Percentiles rank a stretch among this genome's conserved stretches.
These are phyloP conservation scores for Quercus variabilis DNA, from an alignment of 306 rosid species.

Conservation along the genomic window DNA sequence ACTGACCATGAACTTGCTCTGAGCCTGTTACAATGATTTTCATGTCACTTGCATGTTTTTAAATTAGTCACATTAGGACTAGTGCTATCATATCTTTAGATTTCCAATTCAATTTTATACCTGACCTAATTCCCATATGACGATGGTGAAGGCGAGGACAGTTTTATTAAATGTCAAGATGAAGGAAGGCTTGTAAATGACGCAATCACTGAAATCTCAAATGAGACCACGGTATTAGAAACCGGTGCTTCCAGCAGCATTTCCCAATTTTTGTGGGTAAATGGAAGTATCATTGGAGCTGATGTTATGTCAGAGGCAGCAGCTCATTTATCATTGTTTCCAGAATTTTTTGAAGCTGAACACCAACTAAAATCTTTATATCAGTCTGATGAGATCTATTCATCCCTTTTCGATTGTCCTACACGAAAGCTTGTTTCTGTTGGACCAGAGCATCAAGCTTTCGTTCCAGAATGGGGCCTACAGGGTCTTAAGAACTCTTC, in stretches of 20 bases:
- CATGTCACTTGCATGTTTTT: not conserved
- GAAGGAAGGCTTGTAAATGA: conserved; percentile 18
- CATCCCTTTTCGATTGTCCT: conserved; percentile 24
- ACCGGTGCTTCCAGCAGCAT: conserved; percentile 21
- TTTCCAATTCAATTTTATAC: not conserved
- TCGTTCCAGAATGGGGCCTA: conserved; percentile 31
- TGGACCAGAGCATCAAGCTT: conserved; percentile 36
- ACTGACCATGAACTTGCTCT: not conserved
- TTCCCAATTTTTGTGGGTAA: conserved; percentile 19
- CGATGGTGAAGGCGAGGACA: conserved; percentile 25
- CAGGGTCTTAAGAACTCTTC: conserved; percentile 17
- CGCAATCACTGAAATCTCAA: conserved; percentile 2
- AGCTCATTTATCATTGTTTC: conserved; percentile 33
- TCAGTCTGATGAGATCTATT: conserved; percentile 18
- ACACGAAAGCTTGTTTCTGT: conserved; percentile 27
- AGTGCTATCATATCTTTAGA: not conserved
- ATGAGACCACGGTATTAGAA: conserved; percentile 6
- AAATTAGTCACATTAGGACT: not conserved
- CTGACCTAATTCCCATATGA: conserved; percentile 21
- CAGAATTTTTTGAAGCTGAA: conserved; percentile 26
- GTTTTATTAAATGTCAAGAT: conserved; percentile 14
- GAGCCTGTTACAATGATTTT: not conserved
- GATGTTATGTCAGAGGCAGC: conserved; percentile 24
- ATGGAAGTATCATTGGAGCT: conserved; percentile 13
- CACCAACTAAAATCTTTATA: conserved; percentile 17